Conservation (phyloP, 192 early-diverging fungal genomes). For the Lobulomyces angularis region DNA sequence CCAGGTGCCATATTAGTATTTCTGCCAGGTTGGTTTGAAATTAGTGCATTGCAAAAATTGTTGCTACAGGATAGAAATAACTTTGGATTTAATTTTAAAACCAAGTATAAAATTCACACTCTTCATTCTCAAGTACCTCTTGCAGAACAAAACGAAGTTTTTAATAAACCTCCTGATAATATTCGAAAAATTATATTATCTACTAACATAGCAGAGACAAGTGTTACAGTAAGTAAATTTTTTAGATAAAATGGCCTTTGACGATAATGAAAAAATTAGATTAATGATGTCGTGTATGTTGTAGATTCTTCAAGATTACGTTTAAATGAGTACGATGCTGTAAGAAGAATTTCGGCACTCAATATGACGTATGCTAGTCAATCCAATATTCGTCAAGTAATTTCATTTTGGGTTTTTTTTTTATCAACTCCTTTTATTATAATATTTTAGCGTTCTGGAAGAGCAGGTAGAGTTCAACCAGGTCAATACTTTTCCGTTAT, state of each 20-base stretch:
- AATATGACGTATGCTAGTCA: conserved; percentile 17
- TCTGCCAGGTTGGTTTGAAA: conserved; percentile 54
- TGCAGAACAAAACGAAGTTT: conserved; percentile 57
- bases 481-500: conserved; percentile 41
- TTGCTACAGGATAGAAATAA: conserved; percentile 33
- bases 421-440: conserved; percentile 30
- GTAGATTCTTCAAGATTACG: conserved; percentile 64
- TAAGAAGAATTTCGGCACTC: conserved; percentile 23
- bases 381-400: conserved; percentile 35
- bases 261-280: conserved; percentile 12
- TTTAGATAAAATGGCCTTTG: too few species aligned
- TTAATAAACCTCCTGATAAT: conserved; percentile 37
- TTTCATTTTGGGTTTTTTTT: conserved; percentile 12
- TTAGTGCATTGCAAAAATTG: conserved; percentile 40
- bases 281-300: conserved; percentile 68
- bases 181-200: conserved; percentile 65
- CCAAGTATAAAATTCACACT: conserved; percentile 17
- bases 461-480: conserved; percentile 70
- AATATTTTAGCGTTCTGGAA: conserved; percentile 58
- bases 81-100: conserved; percentile 31
- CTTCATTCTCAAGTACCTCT: conserved; percentile 61
- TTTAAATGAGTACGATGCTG: conserved; percentile 44
- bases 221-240: conserved; percentile 55
- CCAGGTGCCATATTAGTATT: conserved; percentile 63
- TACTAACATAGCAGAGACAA: conserved; percentile 75